Base-by-base conservation (phyloP, 345 rosid genomes). In the Ailanthus altissimus region DNA sequence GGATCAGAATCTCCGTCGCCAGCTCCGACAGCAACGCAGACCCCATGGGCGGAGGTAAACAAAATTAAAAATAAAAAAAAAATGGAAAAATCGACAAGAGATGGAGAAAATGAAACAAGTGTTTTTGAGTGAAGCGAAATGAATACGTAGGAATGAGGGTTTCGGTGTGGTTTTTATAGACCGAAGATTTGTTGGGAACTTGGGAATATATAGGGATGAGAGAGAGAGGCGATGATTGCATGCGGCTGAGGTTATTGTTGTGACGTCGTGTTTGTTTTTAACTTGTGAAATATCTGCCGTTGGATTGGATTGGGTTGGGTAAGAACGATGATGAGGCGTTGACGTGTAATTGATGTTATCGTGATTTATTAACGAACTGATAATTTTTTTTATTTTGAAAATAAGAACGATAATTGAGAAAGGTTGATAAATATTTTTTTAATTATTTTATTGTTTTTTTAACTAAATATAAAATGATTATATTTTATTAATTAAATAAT, bases 1-100 rank as follows among this genome's bases (percentile, higher is more conserved):
- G 94, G 12, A 93, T 40, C 63, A 86, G 56, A 43, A 89, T 85
- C 86, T 93, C 93, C 61, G 97, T 84, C 85, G 82, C 89, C 14
- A 88, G 85, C 74, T 88, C 94, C 62, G 92, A 80, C 46, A 93
- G 83, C 47, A 90, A 14, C 60, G 67, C 60, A 38, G 80, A 85
- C 86, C 50, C 79, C 64, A 47, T 67, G 43, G 5, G n/a, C 15
- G 5, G 18, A 51, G 5, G n/a, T 51, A 51, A 51, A 51, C 40
- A 7, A 45, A 15, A 25, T n/a, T n/a, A 21, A 10, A 40, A 49
- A 68, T 0, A 2, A 45, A 21, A 43, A 5, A 23, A 38, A 21
- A 18, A 56, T 9, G 0, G 7, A 23, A 40, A 40, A 56, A n/a
- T n/a, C n/a, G 18, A n/a, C 23, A 73, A 3, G n/a, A 8, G 25